phyloP scores from a whole-genome alignment of 805 yeast genomes.

The Hanseniaspora thailandica region DNA sequence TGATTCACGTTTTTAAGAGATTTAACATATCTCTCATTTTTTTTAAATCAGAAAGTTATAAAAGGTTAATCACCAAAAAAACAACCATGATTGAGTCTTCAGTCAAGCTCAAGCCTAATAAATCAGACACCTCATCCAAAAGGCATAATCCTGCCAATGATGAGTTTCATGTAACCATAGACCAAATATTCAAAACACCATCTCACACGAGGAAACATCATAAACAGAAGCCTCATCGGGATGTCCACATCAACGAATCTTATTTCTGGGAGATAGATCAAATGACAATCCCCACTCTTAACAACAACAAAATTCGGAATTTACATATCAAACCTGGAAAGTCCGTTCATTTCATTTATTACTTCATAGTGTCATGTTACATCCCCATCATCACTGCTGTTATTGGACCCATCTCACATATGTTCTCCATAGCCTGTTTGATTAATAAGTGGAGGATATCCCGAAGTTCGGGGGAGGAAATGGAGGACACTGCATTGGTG shows the following conservation, averaged over 20 bases:
- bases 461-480: conserved; percentile 20
- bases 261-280: conserved; percentile 14
- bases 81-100: background rate
- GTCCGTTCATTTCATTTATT: conserved; percentile 22
- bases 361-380: conserved; percentile 59
- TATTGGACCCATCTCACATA: conserved; percentile 65
- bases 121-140: background rate
- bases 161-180: background rate
- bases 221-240: background rate
- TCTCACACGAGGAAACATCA: background rate
- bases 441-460: conserved; percentile 53
- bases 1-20: background rate
- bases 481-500: conserved; percentile 34
- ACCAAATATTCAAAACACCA: background rate
- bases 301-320: conserved; percentile 4
- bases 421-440: conserved; percentile 59
- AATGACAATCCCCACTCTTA: conserved; percentile 2
- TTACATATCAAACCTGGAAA: conserved; percentile 10
- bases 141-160: background rate
- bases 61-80: background rate
- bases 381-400: conserved; percentile 71
- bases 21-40: background rate
- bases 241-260: background rate
- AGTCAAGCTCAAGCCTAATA: background rate
- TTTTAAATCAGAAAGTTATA: background rate